A percentile compares a stretch with the other conserved stretches of the same genome.
These are phyloP conservation scores for Lenzites betulinus DNA, from an alignment of 768 basidiomycete genomes.

Conservation along the genomic window DNA sequence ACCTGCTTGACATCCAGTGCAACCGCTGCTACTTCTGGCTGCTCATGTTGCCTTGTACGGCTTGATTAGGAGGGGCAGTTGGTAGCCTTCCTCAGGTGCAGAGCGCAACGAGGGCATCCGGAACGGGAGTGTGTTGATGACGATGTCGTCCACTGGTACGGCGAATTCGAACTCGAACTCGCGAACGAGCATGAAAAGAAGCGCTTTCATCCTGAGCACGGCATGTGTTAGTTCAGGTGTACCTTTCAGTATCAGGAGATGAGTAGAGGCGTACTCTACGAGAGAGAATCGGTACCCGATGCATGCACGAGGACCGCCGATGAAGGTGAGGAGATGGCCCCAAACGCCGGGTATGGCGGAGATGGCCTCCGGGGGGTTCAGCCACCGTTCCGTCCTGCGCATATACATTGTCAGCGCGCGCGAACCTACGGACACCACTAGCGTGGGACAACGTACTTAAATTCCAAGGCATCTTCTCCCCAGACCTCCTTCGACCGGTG, in stretches of 20 bases:
- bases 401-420: not conserved
- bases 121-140: slow-evolving; percentile 16
- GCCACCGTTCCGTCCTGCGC: slow-evolving; percentile 67
- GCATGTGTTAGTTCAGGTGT: no score
- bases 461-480: slow-evolving; percentile 45
- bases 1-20: no score
- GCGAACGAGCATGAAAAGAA: slow-evolving; percentile 35
- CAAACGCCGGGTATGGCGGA: slow-evolving; percentile 57
- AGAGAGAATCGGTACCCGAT: slow-evolving; percentile 69
- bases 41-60: not conserved
- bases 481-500: slow-evolving; percentile 57
- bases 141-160: slow-evolving; percentile 25
- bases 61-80: slow-evolving; percentile 26
- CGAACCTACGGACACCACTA: not conserved
- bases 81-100: slow-evolving; percentile 17
- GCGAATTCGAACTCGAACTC: slow-evolving; percentile 34
- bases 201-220: slow-evolving; percentile 31
- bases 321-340: slow-evolving; percentile 61
- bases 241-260: not conserved
- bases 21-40: not conserved
- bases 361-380: slow-evolving; percentile 44
- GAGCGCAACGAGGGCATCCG: slow-evolving; percentile 22
- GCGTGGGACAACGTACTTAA: slow-evolving; percentile 36
- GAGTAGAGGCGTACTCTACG: slow-evolving; percentile 43
- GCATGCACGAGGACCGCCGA: slow-evolving; percentile 65